These are phyloP conservation scores for Gentiana macrophylla DNA, from an alignment of 257 asterid genomes.

Conservation along the genomic window DNA sequence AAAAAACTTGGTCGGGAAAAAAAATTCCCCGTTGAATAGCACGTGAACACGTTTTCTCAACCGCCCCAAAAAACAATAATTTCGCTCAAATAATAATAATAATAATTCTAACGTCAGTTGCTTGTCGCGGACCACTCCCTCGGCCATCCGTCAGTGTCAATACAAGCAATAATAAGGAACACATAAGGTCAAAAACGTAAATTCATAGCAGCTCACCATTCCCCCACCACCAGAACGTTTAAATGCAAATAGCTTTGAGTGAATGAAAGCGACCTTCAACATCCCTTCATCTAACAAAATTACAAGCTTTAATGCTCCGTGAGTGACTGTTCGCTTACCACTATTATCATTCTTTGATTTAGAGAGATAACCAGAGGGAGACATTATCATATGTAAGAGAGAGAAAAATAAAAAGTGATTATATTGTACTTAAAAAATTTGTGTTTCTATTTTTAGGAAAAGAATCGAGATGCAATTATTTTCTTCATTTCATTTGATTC, in stretches of 20 bases:
- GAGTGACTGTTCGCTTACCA: background rate
- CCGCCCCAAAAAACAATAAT: background rate
- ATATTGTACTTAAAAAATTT: constrained; percentile 14
- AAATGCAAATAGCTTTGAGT: constrained; percentile 15
- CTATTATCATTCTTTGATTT: background rate
- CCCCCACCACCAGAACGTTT: constrained; percentile 20
- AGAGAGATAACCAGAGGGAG: background rate
- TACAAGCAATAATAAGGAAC: too few relatives aligned
- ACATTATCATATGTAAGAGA: background rate
- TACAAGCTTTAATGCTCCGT: constrained; percentile 1
- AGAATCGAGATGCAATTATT: background rate
- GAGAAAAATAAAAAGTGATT: background rate
- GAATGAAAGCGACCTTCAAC: constrained; percentile 24
- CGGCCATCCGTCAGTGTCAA: too few relatives aligned
- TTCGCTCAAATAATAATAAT: too few relatives aligned
- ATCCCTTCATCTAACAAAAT: constrained; percentile 1
- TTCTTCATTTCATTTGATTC: background rate
- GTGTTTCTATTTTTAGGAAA: background rate
- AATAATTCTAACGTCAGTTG: background rate
- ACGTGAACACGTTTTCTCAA: constrained; percentile 4
- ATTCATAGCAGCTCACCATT: background rate
- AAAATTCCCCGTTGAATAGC: too few relatives aligned
- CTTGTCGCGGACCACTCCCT: too few relatives aligned
- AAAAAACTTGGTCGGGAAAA: too few relatives aligned
- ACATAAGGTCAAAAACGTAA: constrained; percentile 4